Conservation (phyloP, 495 filamentous ascomycete species). For the Tuber microsphaerosporum region DNA sequence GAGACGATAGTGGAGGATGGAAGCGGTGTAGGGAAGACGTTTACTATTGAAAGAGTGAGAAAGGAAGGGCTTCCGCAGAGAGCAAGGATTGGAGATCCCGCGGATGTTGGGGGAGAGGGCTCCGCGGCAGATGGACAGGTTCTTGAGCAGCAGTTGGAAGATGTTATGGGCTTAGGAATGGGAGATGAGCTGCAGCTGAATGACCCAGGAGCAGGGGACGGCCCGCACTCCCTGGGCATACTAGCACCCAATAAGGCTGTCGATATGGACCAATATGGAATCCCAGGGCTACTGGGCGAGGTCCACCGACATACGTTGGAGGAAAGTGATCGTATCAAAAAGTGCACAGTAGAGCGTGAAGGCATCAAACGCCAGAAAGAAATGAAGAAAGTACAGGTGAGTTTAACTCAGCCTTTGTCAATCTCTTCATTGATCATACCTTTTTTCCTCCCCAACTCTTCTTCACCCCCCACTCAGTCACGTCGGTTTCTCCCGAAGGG, state of each 20-base stretch:
- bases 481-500: background rate
- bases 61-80: slow-evolving; percentile 35
- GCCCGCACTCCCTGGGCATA: slow-evolving; percentile 25
- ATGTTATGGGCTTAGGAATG: slow-evolving; percentile 28
- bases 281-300: slow-evolving; percentile 44
- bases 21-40: slow-evolving; percentile 38
- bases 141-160: slow-evolving; percentile 26
- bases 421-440: slow-evolving; percentile 24
- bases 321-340: slow-evolving; percentile 79
- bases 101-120: slow-evolving; percentile 28
- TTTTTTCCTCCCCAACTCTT: slow-evolving; percentile 6
- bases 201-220: slow-evolving; percentile 20
- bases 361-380: slow-evolving; percentile 62
- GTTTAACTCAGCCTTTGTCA: slow-evolving; percentile 43
- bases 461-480: background rate
- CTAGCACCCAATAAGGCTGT: slow-evolving; percentile 24
- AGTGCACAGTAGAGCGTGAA: slow-evolving; percentile 67
- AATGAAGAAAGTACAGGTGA: slow-evolving; percentile 60
- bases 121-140: slow-evolving; percentile 27
- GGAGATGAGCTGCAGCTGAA: slow-evolving; percentile 31
- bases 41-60: slow-evolving; percentile 44
- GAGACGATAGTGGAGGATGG: slow-evolving; percentile 46
- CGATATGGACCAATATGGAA: slow-evolving; percentile 33
- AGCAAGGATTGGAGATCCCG: slow-evolving; percentile 30
- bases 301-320: slow-evolving; percentile 69